A percentile compares a stretch with the other conserved stretches of the same genome.
Evolutionary conservation across 345 rosid species (phyloP).

Genomic region (Psidium friedrichsthalianum): DNA sequence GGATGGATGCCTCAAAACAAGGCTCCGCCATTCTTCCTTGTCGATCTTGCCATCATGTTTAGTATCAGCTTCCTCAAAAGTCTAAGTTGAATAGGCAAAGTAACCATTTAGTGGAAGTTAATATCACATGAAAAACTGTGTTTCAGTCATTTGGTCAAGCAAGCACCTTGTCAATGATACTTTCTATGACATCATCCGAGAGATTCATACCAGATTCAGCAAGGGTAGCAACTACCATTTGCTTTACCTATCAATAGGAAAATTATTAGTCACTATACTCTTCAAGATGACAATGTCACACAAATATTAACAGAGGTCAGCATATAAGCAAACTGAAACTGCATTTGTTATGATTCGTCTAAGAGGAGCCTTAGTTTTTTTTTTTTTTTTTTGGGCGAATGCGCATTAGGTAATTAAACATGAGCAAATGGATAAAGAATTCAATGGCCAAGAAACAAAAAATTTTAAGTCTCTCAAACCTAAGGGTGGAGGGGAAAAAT

Average conservation of each 20-base stretch:
- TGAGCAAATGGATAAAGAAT: background rate
- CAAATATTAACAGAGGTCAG: background rate
- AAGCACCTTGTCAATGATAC: slow-evolving; percentile 85
- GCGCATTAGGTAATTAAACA: background rate
- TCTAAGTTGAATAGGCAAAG: slow-evolving; percentile 18
- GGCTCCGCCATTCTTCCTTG: slow-evolving; percentile 94
- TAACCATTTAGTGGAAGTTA: background rate
- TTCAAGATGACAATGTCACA: background rate
- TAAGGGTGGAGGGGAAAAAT: too few species aligned
- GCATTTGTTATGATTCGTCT: background rate
- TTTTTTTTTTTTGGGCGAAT: too few species aligned
- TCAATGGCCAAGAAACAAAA: background rate
- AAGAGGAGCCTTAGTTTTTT: too few species aligned
- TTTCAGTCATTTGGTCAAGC: background rate
- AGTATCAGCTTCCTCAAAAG: slow-evolving; percentile 97
- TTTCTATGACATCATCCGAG: slow-evolving; percentile 80
- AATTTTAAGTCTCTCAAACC: background rate
- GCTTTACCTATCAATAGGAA: slow-evolving; percentile 53
- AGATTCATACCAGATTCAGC: slow-evolving; percentile 99
- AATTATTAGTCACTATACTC: background rate
- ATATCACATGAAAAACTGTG: background rate
- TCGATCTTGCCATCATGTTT: slow-evolving; percentile 93
- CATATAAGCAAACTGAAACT: background rate
- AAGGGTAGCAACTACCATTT: slow-evolving; percentile 99
- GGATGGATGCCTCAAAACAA: slow-evolving; percentile 80